Conservation (phyloP, 371 early-diverging fungal genomes). For the Rhizomucor pusillus region DNA sequence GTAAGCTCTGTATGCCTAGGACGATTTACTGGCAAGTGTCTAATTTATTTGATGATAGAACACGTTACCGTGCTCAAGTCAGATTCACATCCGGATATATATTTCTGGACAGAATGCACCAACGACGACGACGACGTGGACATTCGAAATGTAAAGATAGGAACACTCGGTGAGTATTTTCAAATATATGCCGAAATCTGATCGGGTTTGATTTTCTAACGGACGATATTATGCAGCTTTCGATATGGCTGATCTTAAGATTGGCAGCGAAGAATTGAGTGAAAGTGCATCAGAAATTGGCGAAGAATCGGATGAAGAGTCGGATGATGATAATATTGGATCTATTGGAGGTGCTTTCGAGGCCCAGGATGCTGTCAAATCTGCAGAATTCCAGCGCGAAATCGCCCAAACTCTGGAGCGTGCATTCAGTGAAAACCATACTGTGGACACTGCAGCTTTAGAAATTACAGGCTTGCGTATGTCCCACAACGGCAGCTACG, state of each 20-base stretch:
- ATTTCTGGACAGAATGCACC: slow-evolving; percentile 42
- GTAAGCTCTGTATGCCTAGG: slow-evolving; percentile 13
- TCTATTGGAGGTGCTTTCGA: slow-evolving; percentile 36
- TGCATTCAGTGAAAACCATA: slow-evolving; percentile 76
- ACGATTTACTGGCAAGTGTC: neutral
- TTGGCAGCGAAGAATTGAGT: slow-evolving; percentile 37
- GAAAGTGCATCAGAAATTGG: slow-evolving; percentile 61
- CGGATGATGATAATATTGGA: slow-evolving; percentile 31
- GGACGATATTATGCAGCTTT: slow-evolving; percentile 21
- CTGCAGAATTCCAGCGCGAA: slow-evolving; percentile 77
- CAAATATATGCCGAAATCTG: neutral
- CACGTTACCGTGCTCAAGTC: slow-evolving; percentile 37
- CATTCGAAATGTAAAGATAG: slow-evolving; percentile 42
- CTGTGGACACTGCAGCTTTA: slow-evolving; percentile 73
- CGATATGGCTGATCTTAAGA: slow-evolving; percentile 38
- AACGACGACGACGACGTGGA: slow-evolving; percentile 48
- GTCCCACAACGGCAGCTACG: slow-evolving; percentile 82
- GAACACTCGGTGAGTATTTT: slow-evolving; percentile 34
- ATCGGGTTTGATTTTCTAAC: neutral
- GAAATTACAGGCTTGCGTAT: slow-evolving; percentile 92
- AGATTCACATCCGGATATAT: slow-evolving; percentile 36
- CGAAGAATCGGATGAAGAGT: slow-evolving; percentile 48
- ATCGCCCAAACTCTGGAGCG: slow-evolving; percentile 76
- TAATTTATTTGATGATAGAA: slow-evolving; percentile 5
- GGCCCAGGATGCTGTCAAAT: slow-evolving; percentile 31